These are phyloP conservation scores for Durusdinium trenchii DNA, from an alignment of 73 alveolate genomes.

Conservation along the genomic window DNA sequence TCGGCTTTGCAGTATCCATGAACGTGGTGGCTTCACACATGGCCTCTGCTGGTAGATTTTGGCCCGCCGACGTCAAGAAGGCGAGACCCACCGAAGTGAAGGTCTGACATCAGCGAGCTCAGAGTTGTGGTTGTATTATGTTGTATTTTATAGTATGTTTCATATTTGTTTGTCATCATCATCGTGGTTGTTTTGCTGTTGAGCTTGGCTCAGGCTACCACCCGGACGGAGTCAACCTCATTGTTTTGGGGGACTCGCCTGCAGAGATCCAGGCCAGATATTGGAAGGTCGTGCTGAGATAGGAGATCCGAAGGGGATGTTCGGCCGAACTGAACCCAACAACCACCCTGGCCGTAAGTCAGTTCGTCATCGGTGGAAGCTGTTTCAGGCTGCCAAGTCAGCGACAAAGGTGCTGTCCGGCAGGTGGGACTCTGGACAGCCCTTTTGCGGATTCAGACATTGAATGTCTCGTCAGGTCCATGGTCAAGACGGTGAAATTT, in stretches of 20 bases:
- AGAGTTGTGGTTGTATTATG: too few species aligned
- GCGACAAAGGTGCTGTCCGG: constrained; percentile 87
- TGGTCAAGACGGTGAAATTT: constrained; percentile 81
- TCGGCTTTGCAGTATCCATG: too few species aligned
- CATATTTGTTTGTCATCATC: background rate
- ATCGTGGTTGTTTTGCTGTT: background rate
- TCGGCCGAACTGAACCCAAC: too few species aligned
- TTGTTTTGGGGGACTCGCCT: constrained; percentile 73
- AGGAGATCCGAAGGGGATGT: too few species aligned
- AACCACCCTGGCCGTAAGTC: too few species aligned
- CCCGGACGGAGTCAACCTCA: constrained; percentile 80
- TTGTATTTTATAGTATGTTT: too few species aligned
- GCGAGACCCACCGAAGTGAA: background rate
- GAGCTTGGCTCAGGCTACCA: constrained; percentile 56
- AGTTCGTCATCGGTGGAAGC: too few species aligned
- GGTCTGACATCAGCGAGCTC: background rate
- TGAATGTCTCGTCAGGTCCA: background rate
- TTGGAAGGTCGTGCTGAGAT: too few species aligned
- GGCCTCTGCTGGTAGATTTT: constrained; percentile 19
- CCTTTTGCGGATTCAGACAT: too few species aligned
- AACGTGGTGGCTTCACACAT: too few species aligned
- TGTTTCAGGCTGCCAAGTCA: constrained; percentile 59
- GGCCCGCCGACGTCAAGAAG: constrained; percentile 93
- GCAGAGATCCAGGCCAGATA: constrained; percentile 77
- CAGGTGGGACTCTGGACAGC: too few species aligned